Percentiles rank a stretch among this genome's conserved stretches.
Conservation (phyloP, 2,329 filamentous ascomycete genomes). For the Cladophialophora psammophila region DNA sequence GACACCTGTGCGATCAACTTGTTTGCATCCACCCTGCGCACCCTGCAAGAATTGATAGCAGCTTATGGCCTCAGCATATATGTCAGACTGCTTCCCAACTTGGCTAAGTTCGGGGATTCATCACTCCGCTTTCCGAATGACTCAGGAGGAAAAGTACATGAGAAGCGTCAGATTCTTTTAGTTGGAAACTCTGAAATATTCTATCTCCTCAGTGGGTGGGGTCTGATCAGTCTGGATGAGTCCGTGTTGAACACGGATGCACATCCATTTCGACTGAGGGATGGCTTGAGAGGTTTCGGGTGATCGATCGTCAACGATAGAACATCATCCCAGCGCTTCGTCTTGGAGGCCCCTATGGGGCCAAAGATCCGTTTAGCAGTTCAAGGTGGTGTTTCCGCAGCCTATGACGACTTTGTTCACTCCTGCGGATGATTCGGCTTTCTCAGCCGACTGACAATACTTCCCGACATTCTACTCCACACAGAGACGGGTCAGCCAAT, state of each 20-base stretch:
- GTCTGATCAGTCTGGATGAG: constrained; percentile 53
- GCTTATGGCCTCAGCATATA: constrained; percentile 65
- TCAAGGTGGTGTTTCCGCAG: constrained; percentile 18
- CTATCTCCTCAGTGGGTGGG: constrained; percentile 53
- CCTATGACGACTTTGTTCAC: constrained; percentile 21
- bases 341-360: not conserved
- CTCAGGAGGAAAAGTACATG: too few relatives aligned
- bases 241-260: constrained; percentile 55
- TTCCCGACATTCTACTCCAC: constrained; percentile 26
- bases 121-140: constrained; percentile 50
- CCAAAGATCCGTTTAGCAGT: constrained; percentile 12
- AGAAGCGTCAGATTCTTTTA: too few relatives aligned
- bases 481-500: not conserved
- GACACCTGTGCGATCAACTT: constrained; percentile 65
- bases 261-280: constrained; percentile 45
- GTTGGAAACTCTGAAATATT: constrained; percentile 55
- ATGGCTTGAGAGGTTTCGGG: constrained; percentile 12
- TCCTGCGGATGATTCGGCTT: constrained; percentile 22
- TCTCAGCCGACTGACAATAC: constrained; percentile 25
- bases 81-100: constrained; percentile 58
- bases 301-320: not conserved
- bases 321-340: not conserved
- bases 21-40: constrained; percentile 90
- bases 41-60: constrained; percentile 80
- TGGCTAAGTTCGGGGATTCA: constrained; percentile 62